A percentile compares a stretch with the other conserved stretches of the same genome.
These are phyloP conservation scores for Debaryomyces castellii DNA, from an alignment of 805 yeast genomes.

Conservation along the genomic window DNA sequence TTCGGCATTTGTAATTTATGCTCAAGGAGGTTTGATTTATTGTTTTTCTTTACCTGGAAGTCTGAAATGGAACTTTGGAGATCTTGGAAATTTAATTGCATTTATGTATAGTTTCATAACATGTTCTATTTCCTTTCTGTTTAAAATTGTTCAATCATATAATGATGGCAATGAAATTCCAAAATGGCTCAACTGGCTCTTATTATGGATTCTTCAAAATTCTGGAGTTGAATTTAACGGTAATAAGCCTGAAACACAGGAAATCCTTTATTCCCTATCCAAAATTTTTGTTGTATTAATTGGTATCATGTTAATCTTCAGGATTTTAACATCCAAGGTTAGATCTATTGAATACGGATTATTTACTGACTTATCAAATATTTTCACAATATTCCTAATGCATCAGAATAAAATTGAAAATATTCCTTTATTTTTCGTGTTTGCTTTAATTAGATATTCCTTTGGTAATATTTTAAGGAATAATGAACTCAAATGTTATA, in stretches of 20 bases:
- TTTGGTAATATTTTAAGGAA: constrained; percentile 13
- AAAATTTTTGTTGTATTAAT: constrained; percentile 7
- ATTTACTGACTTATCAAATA: constrained; percentile 33
- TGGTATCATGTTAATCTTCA: constrained; percentile 23
- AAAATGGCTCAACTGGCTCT: constrained; percentile 20
- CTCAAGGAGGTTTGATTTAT: constrained; percentile 25
- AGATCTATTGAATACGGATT: constrained; percentile 23
- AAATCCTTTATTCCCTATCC: constrained; percentile 24
- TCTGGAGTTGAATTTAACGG: constrained; percentile 23
- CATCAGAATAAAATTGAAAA: constrained; percentile 55
- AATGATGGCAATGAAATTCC: constrained; percentile 60
- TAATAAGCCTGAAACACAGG: constrained; percentile 17
- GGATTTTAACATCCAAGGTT: constrained; percentile 26
- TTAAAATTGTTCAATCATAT: constrained; percentile 53
- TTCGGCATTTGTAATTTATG: constrained; percentile 13
- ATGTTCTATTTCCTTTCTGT: constrained; percentile 45
- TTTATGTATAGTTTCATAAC: constrained; percentile 49
- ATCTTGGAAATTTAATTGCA: constrained; percentile 31
- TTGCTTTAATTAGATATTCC: constrained; percentile 24
- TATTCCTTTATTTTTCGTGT: constrained; percentile 53
- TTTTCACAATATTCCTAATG: constrained; percentile 44
- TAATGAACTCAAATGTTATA: constrained; percentile 5
- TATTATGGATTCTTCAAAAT: constrained; percentile 28
- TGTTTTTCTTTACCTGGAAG: constrained; percentile 14
- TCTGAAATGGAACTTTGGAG: constrained; percentile 9